Evolutionary conservation across 129 eudicot species (phyloP).

Genomic region (Calendula officinalis): DNA sequence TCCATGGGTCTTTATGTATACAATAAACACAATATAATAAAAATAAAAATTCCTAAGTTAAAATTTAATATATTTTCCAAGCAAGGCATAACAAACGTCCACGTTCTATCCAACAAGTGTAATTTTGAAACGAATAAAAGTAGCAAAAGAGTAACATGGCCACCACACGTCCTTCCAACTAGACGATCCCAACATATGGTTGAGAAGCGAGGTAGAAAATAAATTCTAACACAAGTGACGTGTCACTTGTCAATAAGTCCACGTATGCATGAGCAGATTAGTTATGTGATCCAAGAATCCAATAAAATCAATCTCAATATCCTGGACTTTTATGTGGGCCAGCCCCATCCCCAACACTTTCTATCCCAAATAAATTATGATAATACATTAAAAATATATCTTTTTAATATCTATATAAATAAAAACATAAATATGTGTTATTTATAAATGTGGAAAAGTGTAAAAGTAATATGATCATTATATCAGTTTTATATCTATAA

Average conservation of each 20-base stretch:
- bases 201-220: constrained; percentile 13
- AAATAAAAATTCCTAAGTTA: too few relatives aligned
- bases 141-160: constrained; percentile 26
- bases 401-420: too few relatives aligned
- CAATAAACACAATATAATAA: too few relatives aligned
- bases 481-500: too few relatives aligned
- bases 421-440: too few relatives aligned
- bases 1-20: too few relatives aligned
- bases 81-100: background rate
- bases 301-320: constrained; percentile 16
- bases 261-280: constrained; percentile 30
- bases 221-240: constrained; percentile 8
- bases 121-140: constrained; percentile 15
- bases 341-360: constrained; percentile 11
- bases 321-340: constrained; percentile 20
- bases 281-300: constrained; percentile 37
- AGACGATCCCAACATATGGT: constrained; percentile 31
- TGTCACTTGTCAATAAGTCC: constrained; percentile 40
- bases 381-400: background rate
- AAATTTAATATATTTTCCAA: background rate
- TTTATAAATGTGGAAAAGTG: too few relatives aligned
- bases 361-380: constrained; percentile 3
- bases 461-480: too few relatives aligned
- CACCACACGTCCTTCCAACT: constrained; percentile 38
- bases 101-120: background rate